A percentile compares a stretch with the other conserved stretches of the same genome.
phyloP scores from a whole-genome alignment of 208 protist species.

The Polymyxa betae region DNA sequence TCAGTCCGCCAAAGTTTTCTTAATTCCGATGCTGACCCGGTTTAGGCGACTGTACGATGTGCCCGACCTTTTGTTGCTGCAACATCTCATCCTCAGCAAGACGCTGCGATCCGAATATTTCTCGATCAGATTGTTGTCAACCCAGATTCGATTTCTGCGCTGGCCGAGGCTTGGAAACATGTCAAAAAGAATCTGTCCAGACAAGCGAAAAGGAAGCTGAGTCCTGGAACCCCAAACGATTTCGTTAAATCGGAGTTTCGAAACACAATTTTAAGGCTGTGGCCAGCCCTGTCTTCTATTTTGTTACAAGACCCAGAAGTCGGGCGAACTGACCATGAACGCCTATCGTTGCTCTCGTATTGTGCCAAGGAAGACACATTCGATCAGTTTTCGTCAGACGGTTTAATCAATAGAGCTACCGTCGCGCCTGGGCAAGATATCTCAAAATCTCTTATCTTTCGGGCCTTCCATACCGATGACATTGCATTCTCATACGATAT shows the following conservation, averaged over 20 bases:
- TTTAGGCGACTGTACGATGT: constrained; percentile 15
- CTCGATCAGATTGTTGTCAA: constrained; percentile 1
- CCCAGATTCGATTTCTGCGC: neutral
- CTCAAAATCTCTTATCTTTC: neutral
- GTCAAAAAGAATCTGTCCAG: neutral
- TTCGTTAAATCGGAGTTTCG: neutral
- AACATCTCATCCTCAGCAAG: neutral
- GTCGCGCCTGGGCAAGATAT: neutral
- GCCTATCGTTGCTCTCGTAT: constrained; percentile 12
- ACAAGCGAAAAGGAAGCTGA: neutral
- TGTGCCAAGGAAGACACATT: neutral
- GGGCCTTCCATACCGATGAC: constrained; percentile 15
- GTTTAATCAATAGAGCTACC: neutral
- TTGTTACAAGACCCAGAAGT: neutral
- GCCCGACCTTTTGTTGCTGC: neutral
- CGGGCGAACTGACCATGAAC: constrained; percentile 1
- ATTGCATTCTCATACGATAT: constrained; percentile 7
- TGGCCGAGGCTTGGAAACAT: neutral
- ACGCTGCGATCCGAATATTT: neutral
- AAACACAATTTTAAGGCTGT: neutral
- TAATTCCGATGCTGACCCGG: neutral
- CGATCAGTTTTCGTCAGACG: constrained; percentile 8
- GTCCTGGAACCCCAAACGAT: neutral
- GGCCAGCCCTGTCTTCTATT: neutral
- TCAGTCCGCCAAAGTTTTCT: neutral